Percentiles rank a stretch among this genome's conserved stretches.
These are phyloP conservation scores for Ogataea trehalophila DNA, from an alignment of 805 yeast species.

Conservation along the genomic window DNA sequence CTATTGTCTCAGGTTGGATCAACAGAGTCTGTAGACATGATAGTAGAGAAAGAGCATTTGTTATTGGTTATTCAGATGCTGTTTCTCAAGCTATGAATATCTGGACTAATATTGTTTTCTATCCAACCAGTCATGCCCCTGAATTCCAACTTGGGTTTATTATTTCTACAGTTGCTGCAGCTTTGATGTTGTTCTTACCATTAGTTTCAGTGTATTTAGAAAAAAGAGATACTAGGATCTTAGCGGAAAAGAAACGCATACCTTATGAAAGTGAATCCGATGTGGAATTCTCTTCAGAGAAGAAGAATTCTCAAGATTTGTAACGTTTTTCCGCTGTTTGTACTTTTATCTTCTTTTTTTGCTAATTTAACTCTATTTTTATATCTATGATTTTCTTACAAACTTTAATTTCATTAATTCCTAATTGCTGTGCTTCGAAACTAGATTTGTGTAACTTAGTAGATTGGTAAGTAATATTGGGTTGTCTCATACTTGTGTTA, in stretches of 20 bases:
- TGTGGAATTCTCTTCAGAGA: background rate
- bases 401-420: no score
- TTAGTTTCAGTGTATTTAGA: conserved; percentile 24
- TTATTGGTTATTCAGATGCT: conserved; percentile 37
- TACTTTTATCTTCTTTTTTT: no score
- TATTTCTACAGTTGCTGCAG: conserved; percentile 31
- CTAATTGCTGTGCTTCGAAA: no score
- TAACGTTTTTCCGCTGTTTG: no score
- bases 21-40: conserved; percentile 42
- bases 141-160: conserved; percentile 36
- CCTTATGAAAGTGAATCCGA: background rate
- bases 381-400: no score
- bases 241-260: conserved; percentile 1
- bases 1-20: conserved; percentile 39
- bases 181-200: conserved; percentile 34
- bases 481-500: no score
- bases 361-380: no score
- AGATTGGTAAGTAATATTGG: no score
- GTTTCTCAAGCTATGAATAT: conserved; percentile 41
- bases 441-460: no score
- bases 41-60: conserved; percentile 58
- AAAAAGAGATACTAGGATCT: conserved; percentile 22
- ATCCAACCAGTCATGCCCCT: conserved; percentile 38
- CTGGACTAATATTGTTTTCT: conserved; percentile 42
- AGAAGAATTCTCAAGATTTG: no score